Percentiles rank a stretch among this genome's conserved stretches.
These are phyloP conservation scores for Blastocystis sp. DNA, from an alignment of 352 stramenopile genomes.

Conservation along the genomic window DNA sequence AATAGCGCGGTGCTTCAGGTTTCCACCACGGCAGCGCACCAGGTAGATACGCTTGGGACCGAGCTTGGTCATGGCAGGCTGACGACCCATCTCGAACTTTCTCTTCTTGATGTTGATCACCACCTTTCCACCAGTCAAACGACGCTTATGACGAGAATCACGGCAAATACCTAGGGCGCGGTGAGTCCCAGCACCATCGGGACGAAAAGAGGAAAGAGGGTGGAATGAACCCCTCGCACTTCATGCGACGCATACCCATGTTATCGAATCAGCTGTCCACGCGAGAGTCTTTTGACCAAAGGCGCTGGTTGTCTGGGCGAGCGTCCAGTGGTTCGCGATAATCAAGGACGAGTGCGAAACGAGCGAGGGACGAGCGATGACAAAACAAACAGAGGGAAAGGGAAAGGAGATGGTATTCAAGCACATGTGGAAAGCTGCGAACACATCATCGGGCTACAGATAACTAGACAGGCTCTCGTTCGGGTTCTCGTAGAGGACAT, in stretches of 20 bases:
- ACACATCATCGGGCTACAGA: neutral
- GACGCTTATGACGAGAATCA: conserved; percentile 70
- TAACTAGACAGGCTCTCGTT: conserved; percentile 7
- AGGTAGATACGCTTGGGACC: conserved; percentile 31
- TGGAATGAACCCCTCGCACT: neutral
- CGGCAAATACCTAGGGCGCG: conserved; percentile 65
- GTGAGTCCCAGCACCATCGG: conserved; percentile 7
- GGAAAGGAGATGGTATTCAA: neutral
- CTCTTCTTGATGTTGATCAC: no score
- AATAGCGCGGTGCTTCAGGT: no score
- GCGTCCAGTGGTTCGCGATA: conserved; percentile 38
- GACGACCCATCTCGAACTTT: no score
- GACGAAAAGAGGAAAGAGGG: neutral
- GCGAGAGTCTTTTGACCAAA: conserved; percentile 33
- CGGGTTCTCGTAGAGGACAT: conserved; percentile 58
- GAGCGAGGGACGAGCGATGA: neutral
- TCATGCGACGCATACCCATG: conserved; percentile 46
- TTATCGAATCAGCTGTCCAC: conserved; percentile 55
- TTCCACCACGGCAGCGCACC: neutral
- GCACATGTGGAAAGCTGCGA: neutral
- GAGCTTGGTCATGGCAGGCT: no score
- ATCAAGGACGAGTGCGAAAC: neutral
- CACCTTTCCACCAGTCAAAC: conserved; percentile 68
- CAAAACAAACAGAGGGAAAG: neutral
- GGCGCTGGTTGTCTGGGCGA: neutral